Evolutionary conservation across 2,329 filamentous ascomycete genomes (phyloP), one percentile per base, ranked within the genome.

Genomic region (Claviceps quebecensis): DNA sequence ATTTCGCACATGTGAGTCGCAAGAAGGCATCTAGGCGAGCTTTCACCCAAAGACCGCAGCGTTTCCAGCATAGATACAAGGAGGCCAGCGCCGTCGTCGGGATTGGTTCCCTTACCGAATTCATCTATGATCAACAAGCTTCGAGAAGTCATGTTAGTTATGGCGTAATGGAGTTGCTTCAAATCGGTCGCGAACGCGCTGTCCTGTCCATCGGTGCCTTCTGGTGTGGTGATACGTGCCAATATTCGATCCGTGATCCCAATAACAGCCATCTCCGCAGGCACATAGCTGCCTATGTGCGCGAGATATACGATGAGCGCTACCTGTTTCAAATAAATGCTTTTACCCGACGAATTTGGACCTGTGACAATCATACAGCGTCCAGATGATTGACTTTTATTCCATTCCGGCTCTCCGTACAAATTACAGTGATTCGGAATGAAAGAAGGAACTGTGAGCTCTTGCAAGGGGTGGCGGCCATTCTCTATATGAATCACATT

Each of bases 271-370:
- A 67, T 71, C 16, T 82, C 75, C 1, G 90, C 91, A 1, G 93
- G 91, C 1, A 98, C 87, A 63, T 87, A 97, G 63, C 88, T 91
- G 49, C 93, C 93, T 50, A 95, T 79, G 62, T 98, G 93, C 0
- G 93, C 87, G 66, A 98, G 77, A 62, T 93, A 96, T 14, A 95
- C 83, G 53, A 95, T 93, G 48, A 96, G 71, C 4, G 90, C 93
- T 36, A 87, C 80, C 64, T 98, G 91, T 65, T 95, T 98, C 62
- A 97, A 75, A 65, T 95, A 97, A 0, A 97, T 80, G 58, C 89
- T 97, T 66, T 98, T 98, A 0, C 93, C 93, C 0, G 93, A 97
- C 64, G 93, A 94, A 59, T 98, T 98, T 4, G 93, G 90, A 0
- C 93, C 93, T 0, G 93, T 97, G 59, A 98, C 67, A 5, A 96